Conservation (phyloP, 371 early-diverging fungal species). For the Rhizomucor pusillus region DNA sequence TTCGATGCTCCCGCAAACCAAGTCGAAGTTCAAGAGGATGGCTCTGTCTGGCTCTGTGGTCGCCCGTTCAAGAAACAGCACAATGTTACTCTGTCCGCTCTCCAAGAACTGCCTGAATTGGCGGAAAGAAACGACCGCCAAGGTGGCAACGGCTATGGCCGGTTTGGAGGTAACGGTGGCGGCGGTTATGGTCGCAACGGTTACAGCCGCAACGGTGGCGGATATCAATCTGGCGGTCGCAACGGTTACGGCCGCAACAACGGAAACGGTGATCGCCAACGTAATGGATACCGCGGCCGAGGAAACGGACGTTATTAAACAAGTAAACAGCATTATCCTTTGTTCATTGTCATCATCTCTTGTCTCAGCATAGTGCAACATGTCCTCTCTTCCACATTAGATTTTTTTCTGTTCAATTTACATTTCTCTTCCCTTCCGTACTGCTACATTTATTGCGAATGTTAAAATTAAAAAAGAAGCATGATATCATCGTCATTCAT, state of each 20-base stretch:
- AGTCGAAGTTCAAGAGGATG: conserved; percentile 52
- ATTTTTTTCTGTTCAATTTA: too few species aligned
- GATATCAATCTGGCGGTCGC: conserved; percentile 1
- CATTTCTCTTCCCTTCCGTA: too few species aligned
- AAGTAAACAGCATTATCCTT: too few species aligned
- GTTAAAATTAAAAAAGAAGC: too few species aligned
- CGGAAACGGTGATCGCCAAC: neutral
- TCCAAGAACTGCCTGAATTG: conserved; percentile 76
- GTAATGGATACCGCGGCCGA: conserved; percentile 13
- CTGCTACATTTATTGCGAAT: too few species aligned
- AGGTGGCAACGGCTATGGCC: too few species aligned
- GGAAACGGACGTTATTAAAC: conserved; percentile 13
- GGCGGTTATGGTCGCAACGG: conserved; percentile 10
- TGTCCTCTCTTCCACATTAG: too few species aligned
- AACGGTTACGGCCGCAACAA: neutral
- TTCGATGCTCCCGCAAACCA: conserved; percentile 75
- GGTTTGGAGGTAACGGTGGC: conserved; percentile 17
- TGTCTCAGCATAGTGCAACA: too few species aligned
- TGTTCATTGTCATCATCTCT: too few species aligned
- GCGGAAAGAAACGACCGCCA: conserved; percentile 54
- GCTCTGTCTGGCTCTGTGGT: conserved; percentile 44
- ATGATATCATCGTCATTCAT: too few species aligned
- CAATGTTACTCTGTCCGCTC: conserved; percentile 64
- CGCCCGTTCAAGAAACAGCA: conserved; percentile 58
- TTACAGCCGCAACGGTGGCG: conserved; percentile 11